These are phyloP conservation scores for Monosporascus ibericus DNA, from an alignment of 2,329 filamentous ascomycete genomes.

Conservation along the genomic window DNA sequence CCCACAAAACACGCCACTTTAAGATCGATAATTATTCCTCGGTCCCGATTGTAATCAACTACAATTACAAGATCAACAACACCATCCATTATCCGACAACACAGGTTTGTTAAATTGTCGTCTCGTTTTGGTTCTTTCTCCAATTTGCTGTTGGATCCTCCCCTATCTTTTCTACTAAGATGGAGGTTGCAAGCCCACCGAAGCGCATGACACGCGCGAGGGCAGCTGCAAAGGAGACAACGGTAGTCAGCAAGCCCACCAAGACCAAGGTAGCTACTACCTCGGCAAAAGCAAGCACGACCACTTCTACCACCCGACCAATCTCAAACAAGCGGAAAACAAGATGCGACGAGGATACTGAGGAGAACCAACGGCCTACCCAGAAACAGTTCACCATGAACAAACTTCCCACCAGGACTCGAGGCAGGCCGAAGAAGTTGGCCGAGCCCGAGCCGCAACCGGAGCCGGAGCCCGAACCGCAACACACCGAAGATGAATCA, in stretches of 20 bases:
- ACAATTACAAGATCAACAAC: background rate
- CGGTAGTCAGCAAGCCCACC: slow-evolving; percentile 29
- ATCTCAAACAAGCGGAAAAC: slow-evolving; percentile 45
- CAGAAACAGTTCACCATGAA: slow-evolving; percentile 27
- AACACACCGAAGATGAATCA: slow-evolving; percentile 18
- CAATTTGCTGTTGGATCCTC: background rate
- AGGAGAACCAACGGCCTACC: slow-evolving; percentile 34
- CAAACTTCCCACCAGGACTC: slow-evolving; percentile 30
- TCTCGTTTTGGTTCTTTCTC: background rate
- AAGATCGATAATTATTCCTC: background rate
- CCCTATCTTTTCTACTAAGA: slow-evolving; percentile 21
- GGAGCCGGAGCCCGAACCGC: slow-evolving; percentile 25
- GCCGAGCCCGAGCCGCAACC: slow-evolving; percentile 16
- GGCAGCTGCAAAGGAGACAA: slow-evolving; percentile 33
- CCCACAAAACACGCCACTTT: background rate
- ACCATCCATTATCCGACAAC: background rate
- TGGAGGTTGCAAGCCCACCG: slow-evolving; percentile 50
- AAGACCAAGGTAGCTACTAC: slow-evolving; percentile 32
- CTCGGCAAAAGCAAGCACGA: slow-evolving; percentile 17
- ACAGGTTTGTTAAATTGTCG: background rate
- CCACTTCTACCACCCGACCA: slow-evolving; percentile 17
- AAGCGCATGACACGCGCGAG: slow-evolving; percentile 52
- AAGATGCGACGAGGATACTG: slow-evolving; percentile 45
- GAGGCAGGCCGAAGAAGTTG: slow-evolving; percentile 42
- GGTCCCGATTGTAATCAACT: background rate